Percentiles rank a stretch among this genome's conserved stretches.
Conservation (phyloP, 2,329 filamentous ascomycete species). For the Pseudonectria buxi region DNA sequence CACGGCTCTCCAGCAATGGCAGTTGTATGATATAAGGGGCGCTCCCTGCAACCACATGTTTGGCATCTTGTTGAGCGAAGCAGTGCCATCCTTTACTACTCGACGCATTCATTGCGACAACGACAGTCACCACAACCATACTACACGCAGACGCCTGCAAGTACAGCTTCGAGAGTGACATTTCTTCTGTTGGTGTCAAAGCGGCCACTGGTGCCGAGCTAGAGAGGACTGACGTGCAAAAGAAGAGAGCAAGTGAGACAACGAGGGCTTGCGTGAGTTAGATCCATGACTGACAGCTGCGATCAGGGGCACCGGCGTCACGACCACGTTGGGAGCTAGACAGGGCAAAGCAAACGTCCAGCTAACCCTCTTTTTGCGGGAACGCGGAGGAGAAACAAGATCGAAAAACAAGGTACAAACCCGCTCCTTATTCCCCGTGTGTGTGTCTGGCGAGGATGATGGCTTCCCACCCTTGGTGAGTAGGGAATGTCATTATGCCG, state of each 20-base stretch:
- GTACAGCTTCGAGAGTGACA: neutral
- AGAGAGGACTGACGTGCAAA: slow-evolving; percentile 8
- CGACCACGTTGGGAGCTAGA: slow-evolving; percentile 3
- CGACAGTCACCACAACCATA: neutral
- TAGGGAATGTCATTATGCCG: too few relatives aligned
- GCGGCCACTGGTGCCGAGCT: slow-evolving; percentile 8
- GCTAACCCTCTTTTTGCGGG: neutral
- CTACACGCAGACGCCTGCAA: neutral
- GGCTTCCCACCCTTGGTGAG: too few relatives aligned
- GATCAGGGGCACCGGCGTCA: slow-evolving; percentile 5
- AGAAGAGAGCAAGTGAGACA: slow-evolving; percentile 14
- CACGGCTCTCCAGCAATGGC: slow-evolving; percentile 4
- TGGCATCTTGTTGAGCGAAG: neutral
- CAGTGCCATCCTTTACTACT: neutral
- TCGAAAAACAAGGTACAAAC: too few relatives aligned
- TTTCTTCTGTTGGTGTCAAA: slow-evolving; percentile 9
- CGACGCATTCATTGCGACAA: neutral
- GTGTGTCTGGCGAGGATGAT: too few relatives aligned
- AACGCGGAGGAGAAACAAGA: too few relatives aligned
- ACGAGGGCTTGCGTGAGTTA: slow-evolving; percentile 10
- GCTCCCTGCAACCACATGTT: slow-evolving; percentile 9
- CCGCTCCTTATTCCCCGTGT: too few relatives aligned
- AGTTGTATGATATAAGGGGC: slow-evolving; percentile 17
- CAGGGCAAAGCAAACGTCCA: slow-evolving; percentile 3
- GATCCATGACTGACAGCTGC: slow-evolving; percentile 11